Evolutionary conservation across 768 basidiomycete genomes (phyloP), one percentile per base, ranked within the genome.

Genomic region (Gautieria morchelliformis): DNA sequence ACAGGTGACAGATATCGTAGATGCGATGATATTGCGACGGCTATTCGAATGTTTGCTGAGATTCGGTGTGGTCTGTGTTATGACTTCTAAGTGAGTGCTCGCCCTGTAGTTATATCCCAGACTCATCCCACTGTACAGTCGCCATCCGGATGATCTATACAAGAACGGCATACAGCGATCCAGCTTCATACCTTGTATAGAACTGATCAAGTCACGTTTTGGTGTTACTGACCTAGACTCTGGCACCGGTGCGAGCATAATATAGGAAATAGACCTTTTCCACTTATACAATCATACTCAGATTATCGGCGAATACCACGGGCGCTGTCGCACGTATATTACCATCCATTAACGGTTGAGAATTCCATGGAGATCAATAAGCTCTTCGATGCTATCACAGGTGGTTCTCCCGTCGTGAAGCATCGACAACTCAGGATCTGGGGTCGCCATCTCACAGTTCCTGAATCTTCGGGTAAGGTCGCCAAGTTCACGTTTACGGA

Each of bases 161-260:
- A 94, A 95, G 80, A 98, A 98, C 62, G 96, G 96, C 0, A 96
- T 99, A 44, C 96, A 99, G 68, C 82, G 96, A 3, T 81, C 87
- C 4, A 94, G 92, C 65, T 99, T 99, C 72, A 67, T 97, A 47
- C 96, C 96, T 10, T 86, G 93, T 27, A 98, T 99, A 59, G 89
- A 97, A 49, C 78, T 98, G 30, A 80, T 99, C 62, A 97, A 96
- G 73, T 71, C 82, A 0, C 82, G 78, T 14, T 93, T 96, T 61
- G 82, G 87, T 49, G 85, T 98, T 14, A 89, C 88, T 0, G 93
- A 97, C 70, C 80, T 99, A 24, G 87, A 97, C 70, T 97, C 94
- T n/a, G 90, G 87, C 39, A 96, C 92, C 57, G 93, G 93, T 88
- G 52, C 58, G 77, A 6, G 35, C 2, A 17, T n/a, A 19, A 24